Evolutionary conservation across 257 asterid genomes (phyloP).

Genomic region (Ilex aquifolium): DNA sequence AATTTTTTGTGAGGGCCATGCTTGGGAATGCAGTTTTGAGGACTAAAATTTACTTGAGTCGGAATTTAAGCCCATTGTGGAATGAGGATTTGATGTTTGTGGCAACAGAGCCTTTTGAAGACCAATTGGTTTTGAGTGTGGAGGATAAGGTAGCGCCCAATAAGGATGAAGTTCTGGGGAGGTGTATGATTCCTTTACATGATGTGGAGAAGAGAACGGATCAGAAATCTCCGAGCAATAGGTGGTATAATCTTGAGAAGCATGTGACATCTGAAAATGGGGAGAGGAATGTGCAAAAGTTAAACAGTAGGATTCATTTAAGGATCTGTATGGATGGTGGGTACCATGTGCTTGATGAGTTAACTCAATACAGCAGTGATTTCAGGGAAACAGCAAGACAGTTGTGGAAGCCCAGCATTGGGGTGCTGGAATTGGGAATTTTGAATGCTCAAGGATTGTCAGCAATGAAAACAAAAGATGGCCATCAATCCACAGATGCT

Average conservation of each 20-base stretch:
- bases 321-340: constrained; percentile 87
- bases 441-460: constrained; percentile 68
- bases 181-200: constrained; percentile 50
- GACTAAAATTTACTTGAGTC: constrained; percentile 47
- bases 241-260: constrained; percentile 82
- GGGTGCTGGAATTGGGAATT: constrained; percentile 78
- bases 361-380: constrained; percentile 83
- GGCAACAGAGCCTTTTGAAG: constrained; percentile 83
- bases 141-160: constrained; percentile 55
- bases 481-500: constrained; percentile 66
- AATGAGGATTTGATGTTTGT: constrained; percentile 89
- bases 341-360: constrained; percentile 92
- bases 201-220: constrained; percentile 65
- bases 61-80: constrained; percentile 60
- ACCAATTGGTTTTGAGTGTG: constrained; percentile 53
- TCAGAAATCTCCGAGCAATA: constrained; percentile 46
- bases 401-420: constrained; percentile 81
- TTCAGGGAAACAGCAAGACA: constrained; percentile 67
- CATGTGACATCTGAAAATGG: constrained; percentile 38
- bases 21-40: constrained; percentile 46
- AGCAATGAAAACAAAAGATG: constrained; percentile 57
- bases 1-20: constrained; percentile 40
- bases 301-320: constrained; percentile 59
- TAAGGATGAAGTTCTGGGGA: constrained; percentile 61
- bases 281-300: constrained; percentile 27